Base-by-base conservation (phyloP, 2,329 filamentous ascomycete genomes). In the Microsporum audouinii region DNA sequence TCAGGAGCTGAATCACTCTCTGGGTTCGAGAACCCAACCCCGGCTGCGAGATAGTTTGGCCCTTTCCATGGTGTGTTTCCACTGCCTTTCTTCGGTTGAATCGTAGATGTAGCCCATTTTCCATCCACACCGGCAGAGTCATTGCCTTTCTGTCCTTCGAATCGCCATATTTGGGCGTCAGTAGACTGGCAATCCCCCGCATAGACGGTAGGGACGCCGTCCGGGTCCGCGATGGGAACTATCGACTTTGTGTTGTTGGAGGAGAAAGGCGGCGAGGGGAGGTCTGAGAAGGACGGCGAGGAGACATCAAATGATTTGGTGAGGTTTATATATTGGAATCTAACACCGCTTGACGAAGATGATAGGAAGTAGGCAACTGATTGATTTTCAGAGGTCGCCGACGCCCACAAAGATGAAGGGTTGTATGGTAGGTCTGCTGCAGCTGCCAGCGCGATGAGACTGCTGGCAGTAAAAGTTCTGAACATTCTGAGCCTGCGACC, bases 201-300 rank as follows among this genome's bases (percentile, higher is more conserved):
- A 61, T 90, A 87, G 1, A 94, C 84, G 2, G 84, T 81, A 33
- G 96, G 80, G 8, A 85, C 83, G 14, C 89, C 89, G 68, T 83
- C 79, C 49, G 81, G 61, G 55, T 88, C 83, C 36, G 91, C 78
- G 0, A 85, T 78, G 0, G 90, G 84, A 5, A 85, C 80, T 68
- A 90, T 94, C 0, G 87, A 79, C 8, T 78, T 80, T 3, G 74
- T 73, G 34, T 76, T 71, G 36, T 74, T 70, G 45, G 75, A 74
- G 38, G 75, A 66, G 10, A 88, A 73, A 67, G 94, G 94, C 0
- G 84, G 88, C 31, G 29, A 33, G 10, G 65, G 56, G 3, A 62
- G 23, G 14, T 57, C 39, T 12, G 8, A 34, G 33, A 61, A 57
- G 10, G 88, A 77, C 33, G 76, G 78, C 39, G 62, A 41, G 62